Conservation (phyloP, 306 rosid species). For the Lathyrus tuberosus region DNA sequence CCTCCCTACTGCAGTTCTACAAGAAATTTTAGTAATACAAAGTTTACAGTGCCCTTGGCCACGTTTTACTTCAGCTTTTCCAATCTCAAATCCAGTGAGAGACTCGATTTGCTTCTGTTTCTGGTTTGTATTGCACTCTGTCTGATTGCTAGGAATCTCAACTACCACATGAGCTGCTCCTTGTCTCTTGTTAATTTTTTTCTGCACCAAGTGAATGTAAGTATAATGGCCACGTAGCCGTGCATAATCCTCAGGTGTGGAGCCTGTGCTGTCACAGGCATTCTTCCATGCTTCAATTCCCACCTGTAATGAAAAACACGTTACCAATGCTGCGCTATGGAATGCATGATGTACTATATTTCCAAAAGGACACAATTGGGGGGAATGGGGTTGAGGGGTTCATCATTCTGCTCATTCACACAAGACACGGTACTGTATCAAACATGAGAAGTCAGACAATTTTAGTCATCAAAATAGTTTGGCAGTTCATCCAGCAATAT, state of each 20-base stretch:
- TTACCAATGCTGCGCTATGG: constrained; percentile 21
- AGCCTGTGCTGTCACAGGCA: constrained; percentile 82
- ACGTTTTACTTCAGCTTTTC: constrained; percentile 41
- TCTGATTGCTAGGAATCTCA: constrained; percentile 61
- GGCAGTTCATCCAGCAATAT: constrained; percentile 3
- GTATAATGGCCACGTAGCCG: constrained; percentile 72
- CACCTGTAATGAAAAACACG: constrained; percentile 55
- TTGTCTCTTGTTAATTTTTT: constrained; percentile 67
- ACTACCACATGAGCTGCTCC: constrained; percentile 76
- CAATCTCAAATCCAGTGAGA: constrained; percentile 63
- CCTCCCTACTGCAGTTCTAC: constrained; percentile 53
- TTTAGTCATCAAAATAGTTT: background rate
- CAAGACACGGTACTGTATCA: background rate
- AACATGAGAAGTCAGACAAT: constrained; percentile 6
- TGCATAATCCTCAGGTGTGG: constrained; percentile 90
- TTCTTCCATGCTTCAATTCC: constrained; percentile 94
- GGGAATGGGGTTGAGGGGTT: background rate
- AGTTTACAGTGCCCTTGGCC: constrained; percentile 54
- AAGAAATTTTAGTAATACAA: constrained; percentile 59
- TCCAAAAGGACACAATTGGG: background rate
- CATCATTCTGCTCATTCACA: constrained; percentile 16
- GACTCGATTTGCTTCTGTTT: constrained; percentile 54
- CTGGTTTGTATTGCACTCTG: constrained; percentile 53
- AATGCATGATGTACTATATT: constrained; percentile 12
- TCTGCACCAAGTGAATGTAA: constrained; percentile 76